Evolutionary conservation across 257 asterid species (phyloP).

Genomic region (Solanum medicagineum): DNA sequence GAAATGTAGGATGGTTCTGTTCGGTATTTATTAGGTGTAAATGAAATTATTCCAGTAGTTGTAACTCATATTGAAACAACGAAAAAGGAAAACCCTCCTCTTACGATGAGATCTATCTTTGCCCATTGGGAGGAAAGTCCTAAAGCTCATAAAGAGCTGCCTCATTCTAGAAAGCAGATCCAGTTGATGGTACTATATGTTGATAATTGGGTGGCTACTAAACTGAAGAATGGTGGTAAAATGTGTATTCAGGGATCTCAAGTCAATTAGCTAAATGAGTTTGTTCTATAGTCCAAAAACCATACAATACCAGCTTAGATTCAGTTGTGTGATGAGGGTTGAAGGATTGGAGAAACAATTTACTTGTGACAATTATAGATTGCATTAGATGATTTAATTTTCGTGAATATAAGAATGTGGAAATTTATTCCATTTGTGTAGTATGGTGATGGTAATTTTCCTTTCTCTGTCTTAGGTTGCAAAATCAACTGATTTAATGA

Average conservation of each 20-base stretch:
- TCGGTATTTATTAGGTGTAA: background rate
- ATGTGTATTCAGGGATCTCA: background rate
- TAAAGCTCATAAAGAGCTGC: too few relatives aligned
- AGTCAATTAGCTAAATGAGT: background rate
- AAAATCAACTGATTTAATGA: slow-evolving; percentile 59
- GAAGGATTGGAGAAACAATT: background rate
- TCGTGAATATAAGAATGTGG: background rate
- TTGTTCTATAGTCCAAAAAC: background rate
- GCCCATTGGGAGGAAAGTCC: too few relatives aligned
- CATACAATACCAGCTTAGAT: background rate
- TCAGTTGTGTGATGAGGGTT: background rate
- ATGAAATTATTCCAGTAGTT: background rate
- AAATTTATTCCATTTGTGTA: background rate
- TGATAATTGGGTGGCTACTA: background rate
- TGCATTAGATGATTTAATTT: background rate
- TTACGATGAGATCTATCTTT: too few relatives aligned
- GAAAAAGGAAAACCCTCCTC: too few relatives aligned
- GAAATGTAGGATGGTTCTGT: background rate
- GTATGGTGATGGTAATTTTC: background rate
- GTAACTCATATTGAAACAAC: background rate
- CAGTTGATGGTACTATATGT: background rate
- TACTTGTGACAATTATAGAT: background rate
- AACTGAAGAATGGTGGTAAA: background rate
- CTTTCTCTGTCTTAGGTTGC: slow-evolving; percentile 38
- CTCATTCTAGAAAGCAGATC: background rate